Evolutionary conservation across 257 asterid species (phyloP).

Genomic region (Penstemon eatonii): DNA sequence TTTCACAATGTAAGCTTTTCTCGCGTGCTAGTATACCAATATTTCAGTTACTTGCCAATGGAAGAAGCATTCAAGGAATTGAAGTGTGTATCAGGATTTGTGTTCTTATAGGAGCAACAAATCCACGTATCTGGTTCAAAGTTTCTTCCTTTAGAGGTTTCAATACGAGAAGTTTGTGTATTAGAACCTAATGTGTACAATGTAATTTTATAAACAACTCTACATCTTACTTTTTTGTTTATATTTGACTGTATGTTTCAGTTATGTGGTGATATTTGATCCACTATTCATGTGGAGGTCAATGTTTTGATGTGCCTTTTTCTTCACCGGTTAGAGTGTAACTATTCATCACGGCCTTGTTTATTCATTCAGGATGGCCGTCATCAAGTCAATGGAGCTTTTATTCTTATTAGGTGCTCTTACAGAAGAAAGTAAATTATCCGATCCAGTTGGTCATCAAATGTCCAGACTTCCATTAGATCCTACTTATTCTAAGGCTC

Average conservation of each 20-base stretch:
- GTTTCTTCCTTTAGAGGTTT: too few species aligned
- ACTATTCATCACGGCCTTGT: slow-evolving; percentile 17
- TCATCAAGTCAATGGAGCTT: slow-evolving; percentile 83
- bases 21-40: too few species aligned
- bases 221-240: background rate
- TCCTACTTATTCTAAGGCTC: slow-evolving; percentile 89
- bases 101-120: too few species aligned
- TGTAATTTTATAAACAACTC: background rate
- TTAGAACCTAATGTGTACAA: background rate
- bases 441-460: slow-evolving; percentile 83
- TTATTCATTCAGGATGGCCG: slow-evolving; percentile 63
- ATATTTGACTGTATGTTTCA: background rate
- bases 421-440: slow-evolving; percentile 67
- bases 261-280: background rate
- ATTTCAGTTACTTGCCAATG: too few species aligned
- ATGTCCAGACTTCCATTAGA: slow-evolving; percentile 94
- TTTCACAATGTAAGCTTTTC: too few species aligned
- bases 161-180: too few species aligned
- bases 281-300: background rate
- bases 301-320: slow-evolving; percentile 14
- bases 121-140: too few species aligned
- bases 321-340: slow-evolving; percentile 2
- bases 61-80: too few species aligned
- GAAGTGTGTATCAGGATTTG: too few species aligned
- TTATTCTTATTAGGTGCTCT: slow-evolving; percentile 89